Base-by-base conservation (phyloP, 1,139 yeast species). In the Scheffersomyces stambukii region DNA sequence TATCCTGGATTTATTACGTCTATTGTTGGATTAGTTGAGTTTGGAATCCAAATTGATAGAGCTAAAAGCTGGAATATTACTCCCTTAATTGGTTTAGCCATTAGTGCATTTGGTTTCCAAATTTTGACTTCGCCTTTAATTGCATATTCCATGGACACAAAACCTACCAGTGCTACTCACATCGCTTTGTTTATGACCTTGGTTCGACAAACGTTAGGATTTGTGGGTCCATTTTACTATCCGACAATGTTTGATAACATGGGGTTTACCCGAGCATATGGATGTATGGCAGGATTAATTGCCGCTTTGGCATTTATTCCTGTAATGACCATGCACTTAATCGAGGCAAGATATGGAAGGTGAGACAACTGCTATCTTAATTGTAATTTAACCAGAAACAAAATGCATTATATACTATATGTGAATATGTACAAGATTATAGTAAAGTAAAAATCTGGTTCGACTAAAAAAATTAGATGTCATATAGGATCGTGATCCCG, bases 141-240 rank as follows among this genome's bases (percentile, higher is more conserved):
- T 16, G 40, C 52, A 2, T 46, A 40, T 24, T 34, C 44, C 8
- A 43, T 46, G 14, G 50, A 45, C 24, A 30, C 40, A 5, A 29
- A 29, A 19, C 45, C 47, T 4, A 12, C 20, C 8, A 11, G 22
- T 11, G 35, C 35, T 8, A 32, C 44, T 11, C 43, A 43, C 8
- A 30, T 42, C 9, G 43, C 46, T 2, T 35, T 46, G 20, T 45
- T 41, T 23, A 35, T 46, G 18, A 45, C 49, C 4, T 30, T 43
- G n/a, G 26, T 45, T 9, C 32, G 52, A 24, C 50, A 45, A 25
- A 24, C 40, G 2, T 29, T 40, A 12, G 49, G 50, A 9, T 46
- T 46, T 23, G 31, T 45, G 13, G 51, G 50, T 10, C 50, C 51
- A n/a, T 46, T 46, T 27, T 46, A 41, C 25, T 44, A 43, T 15